Evolutionary conservation across 2,329 filamentous ascomycete genomes (phyloP), one percentile per base, ranked within the genome.

Genomic region (Ilyonectria robusta): DNA sequence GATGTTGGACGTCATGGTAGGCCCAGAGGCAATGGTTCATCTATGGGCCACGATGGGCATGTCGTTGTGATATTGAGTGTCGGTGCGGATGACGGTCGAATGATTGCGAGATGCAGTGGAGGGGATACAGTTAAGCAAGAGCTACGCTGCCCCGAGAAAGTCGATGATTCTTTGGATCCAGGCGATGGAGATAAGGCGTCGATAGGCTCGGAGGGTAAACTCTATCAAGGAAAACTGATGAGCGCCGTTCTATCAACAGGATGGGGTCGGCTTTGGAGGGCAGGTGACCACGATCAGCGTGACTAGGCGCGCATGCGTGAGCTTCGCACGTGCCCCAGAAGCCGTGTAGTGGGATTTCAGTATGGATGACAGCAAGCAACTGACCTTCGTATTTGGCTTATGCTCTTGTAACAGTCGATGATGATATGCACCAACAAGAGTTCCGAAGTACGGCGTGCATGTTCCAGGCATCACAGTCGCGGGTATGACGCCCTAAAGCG

Each of bases 1-100:
- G 55, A 86, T 77, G 59, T 85, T 86, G 58, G 82, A 81, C 56
- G 85, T 76, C 84, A 87, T 87, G 55, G 67, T 69, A 55, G 65
- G 44, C 55, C 62, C 53, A 35, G 44, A 17, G 48, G 58, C 33
- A 37, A 59, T 19, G 26, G 33, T 64, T 73, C 55, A 74, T 54
- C 29, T 23, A 56, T 63, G 35, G 21, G 29, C 26, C 42, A 50
- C 21, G 17, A 19, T 53, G 61, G 9, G 65, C 71, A 76, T 76
- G 17, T 75, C 71, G 68, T 21, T 50, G 23, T 44, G 42, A 19
- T 42, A 35, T 65, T 47, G 62, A 35, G 56, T 19, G 44, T 42
- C n/a, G 48, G 33, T 17, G 59, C 15, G n/a, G 17, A 33, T n/a
- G 44, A 40, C 46, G 15, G 26, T 21, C 11, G 26, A 33, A 26